Evolutionary conservation across 805 yeast species (phyloP), one percentile per base, ranked within the genome.

Genomic region (Teunomyces cretensis): DNA sequence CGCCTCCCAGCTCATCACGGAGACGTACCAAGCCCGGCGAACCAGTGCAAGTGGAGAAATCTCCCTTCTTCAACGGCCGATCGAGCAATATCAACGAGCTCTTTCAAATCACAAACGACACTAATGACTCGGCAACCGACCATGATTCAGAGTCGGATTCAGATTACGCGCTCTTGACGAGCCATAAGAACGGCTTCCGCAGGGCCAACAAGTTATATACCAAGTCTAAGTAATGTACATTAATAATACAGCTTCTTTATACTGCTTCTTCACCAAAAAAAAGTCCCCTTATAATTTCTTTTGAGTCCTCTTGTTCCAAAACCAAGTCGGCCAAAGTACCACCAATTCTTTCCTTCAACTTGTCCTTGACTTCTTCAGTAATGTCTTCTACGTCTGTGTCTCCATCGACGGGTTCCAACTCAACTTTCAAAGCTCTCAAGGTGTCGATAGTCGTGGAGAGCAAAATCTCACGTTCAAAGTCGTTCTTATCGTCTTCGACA

Each of bases 221-320:
- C 38, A 41, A 14, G 19, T 41, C 28, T 30, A 22, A 35, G n/a
- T 41, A 41, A 33, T 41, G 44, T 41, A 41, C 44, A 41, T 30
- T 41, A 41, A 37, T 33, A 17, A 33, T 24, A 27, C 15, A 9
- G 19, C 16, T 39, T 12, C 32, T 24, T 33, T 13, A 48, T 15
- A 48, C 47, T 11, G 44, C 27, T 13, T 62, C 38, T 54, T 84
- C 91, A 7, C 92, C 96, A 59, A 86, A 84, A 60, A 86, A 86
- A 9, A 88, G 76, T 5, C 90, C 90, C 48, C 79, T 71, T 24
- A 75, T 74, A 11, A 86, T 70, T 35, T 68, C 75, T 48, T 65
- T 70, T 1, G 81, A 79, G 57, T 78, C 72, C 3, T 65, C 62
- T 47, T 78, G 75, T 31, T 72, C 68, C 13, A 74, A 52, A 2